phyloP scores from a whole-genome alignment of 2,329 filamentous ascomycete genomes.

The Fusarium armeniacum region DNA sequence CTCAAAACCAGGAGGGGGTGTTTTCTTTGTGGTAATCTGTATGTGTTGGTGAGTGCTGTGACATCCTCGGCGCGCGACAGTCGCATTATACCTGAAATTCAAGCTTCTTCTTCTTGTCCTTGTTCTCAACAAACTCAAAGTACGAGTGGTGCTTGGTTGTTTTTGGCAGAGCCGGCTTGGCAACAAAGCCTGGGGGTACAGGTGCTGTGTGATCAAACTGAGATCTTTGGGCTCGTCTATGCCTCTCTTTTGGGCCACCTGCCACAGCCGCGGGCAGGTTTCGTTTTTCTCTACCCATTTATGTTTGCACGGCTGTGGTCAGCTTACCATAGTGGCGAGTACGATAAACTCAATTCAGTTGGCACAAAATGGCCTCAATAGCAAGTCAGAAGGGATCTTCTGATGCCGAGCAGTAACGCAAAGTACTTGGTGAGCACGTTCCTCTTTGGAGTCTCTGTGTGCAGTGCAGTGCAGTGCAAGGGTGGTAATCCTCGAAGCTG shows the following conservation, averaged over 20 bases:
- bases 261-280: slow-evolving; percentile 50
- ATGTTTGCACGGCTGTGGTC: slow-evolving; percentile 42
- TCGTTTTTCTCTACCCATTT: slow-evolving; percentile 57
- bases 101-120: slow-evolving; percentile 73
- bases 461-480: slow-evolving; percentile 22
- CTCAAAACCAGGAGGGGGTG: slow-evolving; percentile 71
- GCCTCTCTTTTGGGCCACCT: slow-evolving; percentile 55
- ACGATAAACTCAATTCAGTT: slow-evolving; percentile 33
- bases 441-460: slow-evolving; percentile 29
- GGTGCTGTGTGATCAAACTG: slow-evolving; percentile 54
- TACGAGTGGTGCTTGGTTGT: slow-evolving; percentile 70
- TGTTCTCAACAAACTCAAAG: slow-evolving; percentile 75
- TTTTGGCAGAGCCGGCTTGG: slow-evolving; percentile 59
- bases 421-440: slow-evolving; percentile 22
- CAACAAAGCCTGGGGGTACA: slow-evolving; percentile 55
- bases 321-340: slow-evolving; percentile 50
- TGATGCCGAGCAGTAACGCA: slow-evolving; percentile 38
- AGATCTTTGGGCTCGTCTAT: slow-evolving; percentile 52
- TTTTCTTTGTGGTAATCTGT: slow-evolving; percentile 66
- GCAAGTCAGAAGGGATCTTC: slow-evolving; percentile 36
- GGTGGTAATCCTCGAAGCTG: slow-evolving; percentile 18
- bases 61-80: slow-evolving; percentile 30
- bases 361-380: slow-evolving; percentile 34
- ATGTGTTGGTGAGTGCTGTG: slow-evolving; percentile 50
- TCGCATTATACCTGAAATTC: slow-evolving; percentile 68